Conservation (phyloP, 495 filamentous ascomycete genomes). For the Neurospora tetraspora region DNA sequence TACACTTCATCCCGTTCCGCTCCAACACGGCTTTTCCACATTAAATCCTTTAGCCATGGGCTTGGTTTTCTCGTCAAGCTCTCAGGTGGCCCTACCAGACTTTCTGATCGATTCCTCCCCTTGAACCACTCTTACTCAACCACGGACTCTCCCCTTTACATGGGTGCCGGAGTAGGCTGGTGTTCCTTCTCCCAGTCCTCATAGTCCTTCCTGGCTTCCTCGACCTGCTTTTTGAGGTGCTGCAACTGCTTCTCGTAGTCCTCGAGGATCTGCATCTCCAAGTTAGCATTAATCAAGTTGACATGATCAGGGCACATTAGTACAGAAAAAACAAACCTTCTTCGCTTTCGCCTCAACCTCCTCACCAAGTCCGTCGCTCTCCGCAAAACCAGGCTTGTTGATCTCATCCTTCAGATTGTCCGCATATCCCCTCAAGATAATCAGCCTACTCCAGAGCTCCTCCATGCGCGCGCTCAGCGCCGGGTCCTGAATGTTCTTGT, state of each 20-base stretch:
- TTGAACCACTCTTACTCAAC: background rate
- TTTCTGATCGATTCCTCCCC: background rate
- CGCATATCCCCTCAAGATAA: constrained; percentile 71
- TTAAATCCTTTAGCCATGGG: background rate
- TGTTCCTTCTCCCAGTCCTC: constrained; percentile 60
- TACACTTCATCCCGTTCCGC: background rate
- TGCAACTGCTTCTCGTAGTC: constrained; percentile 83
- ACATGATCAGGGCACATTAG: constrained; percentile 4
- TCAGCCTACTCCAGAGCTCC: constrained; percentile 94
- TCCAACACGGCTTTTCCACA: background rate
- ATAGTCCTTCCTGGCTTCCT: constrained; percentile 68
- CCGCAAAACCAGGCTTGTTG: constrained; percentile 47
- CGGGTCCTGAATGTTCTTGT: constrained; percentile 71
- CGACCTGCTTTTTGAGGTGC: constrained; percentile 74
- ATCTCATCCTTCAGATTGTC: constrained; percentile 71
- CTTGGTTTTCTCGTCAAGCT: background rate
- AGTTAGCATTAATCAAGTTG: constrained; percentile 15
- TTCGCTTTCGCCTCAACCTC: constrained; percentile 69
- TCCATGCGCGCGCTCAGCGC: constrained; percentile 72
- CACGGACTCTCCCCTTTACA: constrained; percentile 9
- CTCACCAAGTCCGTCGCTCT: constrained; percentile 57
- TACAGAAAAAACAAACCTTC: constrained; percentile 52
- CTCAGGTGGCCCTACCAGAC: background rate
- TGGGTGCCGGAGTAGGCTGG: constrained; percentile 18
- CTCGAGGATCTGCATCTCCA: constrained; percentile 58